Percentiles rank a stretch among this genome's conserved stretches.
Evolutionary conservation across 2,329 filamentous ascomycete species (phyloP).

Genomic region (Neocucurbitaria cava): DNA sequence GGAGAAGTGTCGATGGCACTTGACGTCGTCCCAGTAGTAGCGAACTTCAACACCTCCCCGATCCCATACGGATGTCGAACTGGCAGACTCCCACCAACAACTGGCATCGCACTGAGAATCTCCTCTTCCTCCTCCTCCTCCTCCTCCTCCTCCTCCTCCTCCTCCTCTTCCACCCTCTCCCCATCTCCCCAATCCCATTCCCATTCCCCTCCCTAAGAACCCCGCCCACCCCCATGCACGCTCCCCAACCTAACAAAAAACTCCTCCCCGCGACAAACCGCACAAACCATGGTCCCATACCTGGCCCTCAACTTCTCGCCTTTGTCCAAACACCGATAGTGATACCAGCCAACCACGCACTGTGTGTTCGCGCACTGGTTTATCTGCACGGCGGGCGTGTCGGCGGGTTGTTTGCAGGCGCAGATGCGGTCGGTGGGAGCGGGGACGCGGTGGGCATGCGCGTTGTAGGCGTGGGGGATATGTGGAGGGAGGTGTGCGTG

Average conservation of each 20-base stretch:
- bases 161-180: not conserved
- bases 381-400: constrained; percentile 9
- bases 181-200: constrained; percentile 12
- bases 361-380: constrained; percentile 22
- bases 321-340: constrained; percentile 29
- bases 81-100: no score
- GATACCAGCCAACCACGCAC: constrained; percentile 26
- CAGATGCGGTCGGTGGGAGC: constrained; percentile 20
- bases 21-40: no score
- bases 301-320: constrained; percentile 16
- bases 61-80: no score
- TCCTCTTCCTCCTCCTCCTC: not conserved
- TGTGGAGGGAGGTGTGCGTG: not conserved
- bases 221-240: not conserved
- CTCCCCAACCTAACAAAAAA: not conserved
- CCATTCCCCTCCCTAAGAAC: not conserved
- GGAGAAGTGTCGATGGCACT: no score
- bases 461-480: constrained; percentile 4
- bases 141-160: not conserved
- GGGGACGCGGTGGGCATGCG: constrained; percentile 5
- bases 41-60: no score
- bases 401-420: constrained; percentile 20
- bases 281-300: constrained; percentile 15
- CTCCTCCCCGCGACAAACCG: constrained; percentile 12
- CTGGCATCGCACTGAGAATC: not conserved